Conservation (phyloP, 1,284 basidiomycete genomes). For the Hemileccinum hortonii region DNA sequence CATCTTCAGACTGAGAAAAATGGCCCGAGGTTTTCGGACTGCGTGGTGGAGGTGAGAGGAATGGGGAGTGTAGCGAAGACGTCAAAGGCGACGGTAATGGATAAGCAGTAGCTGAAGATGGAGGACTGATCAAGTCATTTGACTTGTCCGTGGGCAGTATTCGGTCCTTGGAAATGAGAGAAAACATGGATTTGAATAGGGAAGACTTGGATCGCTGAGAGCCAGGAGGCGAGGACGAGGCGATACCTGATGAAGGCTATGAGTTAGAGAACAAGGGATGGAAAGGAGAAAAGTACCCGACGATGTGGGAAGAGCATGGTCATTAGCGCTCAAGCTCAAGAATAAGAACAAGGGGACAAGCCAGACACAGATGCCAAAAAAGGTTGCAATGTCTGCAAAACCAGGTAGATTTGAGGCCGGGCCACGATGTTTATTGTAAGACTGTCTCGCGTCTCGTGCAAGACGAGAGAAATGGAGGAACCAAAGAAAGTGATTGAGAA, state of each 20-base stretch:
- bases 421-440: slow-evolving; percentile 43
- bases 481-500: slow-evolving; percentile 90
- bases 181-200: slow-evolving; percentile 64
- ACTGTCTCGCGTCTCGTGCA: slow-evolving; percentile 52
- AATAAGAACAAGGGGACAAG: slow-evolving; percentile 88
- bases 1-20: slow-evolving; percentile 8
- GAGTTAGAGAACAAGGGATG: slow-evolving; percentile 1
- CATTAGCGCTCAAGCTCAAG: slow-evolving; percentile 90
- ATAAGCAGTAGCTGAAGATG: slow-evolving; percentile 34
- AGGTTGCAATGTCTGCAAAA: slow-evolving; percentile 88
- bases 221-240: slow-evolving; percentile 28
- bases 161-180: slow-evolving; percentile 40
- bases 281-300: slow-evolving; percentile 34
- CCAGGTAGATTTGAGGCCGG: slow-evolving; percentile 46
- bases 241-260: slow-evolving; percentile 29
- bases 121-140: slow-evolving; percentile 64
- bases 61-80: slow-evolving; percentile 19
- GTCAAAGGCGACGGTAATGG: slow-evolving; percentile 21
- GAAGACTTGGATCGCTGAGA: slow-evolving; percentile 46
- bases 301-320: slow-evolving; percentile 81
- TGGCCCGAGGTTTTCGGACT: slow-evolving; percentile 14
- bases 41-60: slow-evolving; percentile 27
- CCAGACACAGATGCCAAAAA: slow-evolving; percentile 94
- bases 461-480: slow-evolving; percentile 87
- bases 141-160: slow-evolving; percentile 37